Evolutionary conservation across 768 basidiomycete species (phyloP).

Genomic region (Amanita subjunquillea): DNA sequence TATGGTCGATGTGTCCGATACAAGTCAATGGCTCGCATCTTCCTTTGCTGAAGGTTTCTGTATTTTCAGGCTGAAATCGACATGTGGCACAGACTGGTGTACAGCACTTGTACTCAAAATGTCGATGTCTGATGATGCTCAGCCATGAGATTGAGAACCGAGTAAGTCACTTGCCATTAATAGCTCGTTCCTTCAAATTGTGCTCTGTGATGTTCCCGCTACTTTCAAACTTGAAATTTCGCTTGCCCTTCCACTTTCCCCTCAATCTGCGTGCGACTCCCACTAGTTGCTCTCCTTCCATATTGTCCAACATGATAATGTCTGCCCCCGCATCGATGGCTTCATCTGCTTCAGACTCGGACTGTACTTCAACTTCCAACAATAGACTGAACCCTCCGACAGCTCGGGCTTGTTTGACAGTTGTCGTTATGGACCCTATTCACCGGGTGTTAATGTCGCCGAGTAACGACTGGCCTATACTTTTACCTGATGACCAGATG

Average conservation of each 20-base stretch:
- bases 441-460: slow-evolving; percentile 2
- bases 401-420: slow-evolving; percentile 74
- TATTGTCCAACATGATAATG: slow-evolving; percentile 93
- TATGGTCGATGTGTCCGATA: too few relatives aligned
- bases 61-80: slow-evolving; percentile 96
- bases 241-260: slow-evolving; percentile 68
- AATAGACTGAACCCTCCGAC: slow-evolving; percentile 89
- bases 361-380: slow-evolving; percentile 88
- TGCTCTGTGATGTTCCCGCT: slow-evolving; percentile 91
- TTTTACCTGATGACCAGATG: slow-evolving; percentile 87
- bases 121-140: slow-evolving; percentile 65
- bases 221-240: slow-evolving; percentile 85
- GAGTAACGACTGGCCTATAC: slow-evolving; percentile 5
- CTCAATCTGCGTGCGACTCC: slow-evolving; percentile 61
- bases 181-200: slow-evolving; percentile 72
- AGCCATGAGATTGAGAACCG: neutral
- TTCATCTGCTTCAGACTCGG: slow-evolving; percentile 87
- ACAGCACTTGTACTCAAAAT: slow-evolving; percentile 87
- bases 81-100: slow-evolving; percentile 86
- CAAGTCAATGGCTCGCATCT: neutral
- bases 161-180: slow-evolving; percentile 51
- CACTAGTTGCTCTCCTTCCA: slow-evolving; percentile 66
- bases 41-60: slow-evolving; percentile 42
- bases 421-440: slow-evolving; percentile 81
- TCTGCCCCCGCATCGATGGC: slow-evolving; percentile 96